Evolutionary conservation across 2,329 filamentous ascomycete species (phyloP), one percentile per base, ranked within the genome.

Genomic region (Scedosporium boydii): DNA sequence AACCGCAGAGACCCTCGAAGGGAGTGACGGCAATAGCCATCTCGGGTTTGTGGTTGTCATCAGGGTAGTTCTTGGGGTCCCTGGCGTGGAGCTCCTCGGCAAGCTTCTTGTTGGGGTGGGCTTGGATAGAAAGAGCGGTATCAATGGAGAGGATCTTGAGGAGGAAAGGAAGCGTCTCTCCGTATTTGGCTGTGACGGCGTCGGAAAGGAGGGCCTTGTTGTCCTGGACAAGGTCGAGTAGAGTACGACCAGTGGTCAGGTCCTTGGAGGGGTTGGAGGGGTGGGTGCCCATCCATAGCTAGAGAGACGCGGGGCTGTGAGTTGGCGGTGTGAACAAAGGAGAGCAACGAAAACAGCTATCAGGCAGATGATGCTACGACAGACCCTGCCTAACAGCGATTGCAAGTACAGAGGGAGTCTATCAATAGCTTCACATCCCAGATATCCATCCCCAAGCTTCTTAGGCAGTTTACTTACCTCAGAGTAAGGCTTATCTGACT

Each of bases 251-350:
- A 29, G 95, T 96, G 58, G 83, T 79, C 67, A 96, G 74, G 71
- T 98, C 92, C 74, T 89, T 96, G 63, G 95, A 98, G 18, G 95
- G 95, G 70, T 97, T 92, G 56, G 91, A 96, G 55, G 93, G 93
- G 71, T 99, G 95, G 1, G 93, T 97, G 71, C 95, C 95, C 95
- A 99, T 99, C 95, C 95, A 99, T 70, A 99, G 80, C 92, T 97
- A 68, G 23, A 10, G 29, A 9, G 21, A 27, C 23, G n/a, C 3
- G 18, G 48, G 12, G 6, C 6, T n/a, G 18, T 38, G 6, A 46
- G 48, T 48, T 58, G 51, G 51, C 16, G 23, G 57, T 23, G 16
- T n/a, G 26, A 48, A 63, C 74, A 60, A 75, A 68, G 57, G 46
- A 63, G 27, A 23, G 14, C 38, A 46, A 21, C n/a, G 3, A 61